A percentile compares a stretch with the other conserved stretches of the same genome.
Evolutionary conservation across 108 stramenopile genomes (phyloP).

Genomic region (Cyclotella cryptica): DNA sequence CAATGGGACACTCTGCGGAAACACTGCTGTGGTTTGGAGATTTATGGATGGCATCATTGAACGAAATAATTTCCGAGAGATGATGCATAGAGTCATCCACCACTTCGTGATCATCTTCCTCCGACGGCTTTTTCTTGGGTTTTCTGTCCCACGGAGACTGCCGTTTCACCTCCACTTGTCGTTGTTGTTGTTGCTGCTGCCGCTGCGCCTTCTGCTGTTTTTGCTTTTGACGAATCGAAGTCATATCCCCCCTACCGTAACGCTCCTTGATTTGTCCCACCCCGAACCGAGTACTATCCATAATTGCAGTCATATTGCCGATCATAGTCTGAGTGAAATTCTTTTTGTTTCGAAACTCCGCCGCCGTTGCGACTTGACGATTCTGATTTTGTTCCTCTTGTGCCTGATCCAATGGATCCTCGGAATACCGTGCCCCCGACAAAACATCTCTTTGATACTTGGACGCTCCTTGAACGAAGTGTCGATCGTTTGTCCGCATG

Average conservation of each 20-base stretch:
- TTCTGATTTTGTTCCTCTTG: neutral
- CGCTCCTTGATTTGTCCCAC: neutral
- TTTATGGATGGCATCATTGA: neutral
- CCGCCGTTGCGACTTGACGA: neutral
- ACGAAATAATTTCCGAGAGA: neutral
- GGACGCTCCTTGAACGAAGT: neutral
- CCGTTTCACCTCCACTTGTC: neutral
- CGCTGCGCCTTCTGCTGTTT: neutral
- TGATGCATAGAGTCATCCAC: neutral
- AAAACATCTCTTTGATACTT: neutral
- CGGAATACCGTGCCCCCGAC: neutral
- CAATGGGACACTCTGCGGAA: neutral
- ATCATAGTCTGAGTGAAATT: neutral
- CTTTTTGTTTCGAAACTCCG: neutral
- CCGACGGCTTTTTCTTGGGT: neutral
- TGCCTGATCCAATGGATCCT: neutral
- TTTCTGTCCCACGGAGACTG: neutral
- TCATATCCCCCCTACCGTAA: conserved; percentile 1
- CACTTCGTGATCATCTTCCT: neutral
- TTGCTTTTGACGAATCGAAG: conserved; percentile 3
- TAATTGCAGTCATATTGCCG: neutral
- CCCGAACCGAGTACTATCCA: neutral
- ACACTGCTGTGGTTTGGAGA: neutral
- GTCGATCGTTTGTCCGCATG: neutral
- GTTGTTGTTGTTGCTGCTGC: neutral